Percentiles rank a stretch among this genome's conserved stretches.
phyloP scores from a whole-genome alignment of 2,329 filamentous ascomycete genomes.

The Fusarium palustre region DNA sequence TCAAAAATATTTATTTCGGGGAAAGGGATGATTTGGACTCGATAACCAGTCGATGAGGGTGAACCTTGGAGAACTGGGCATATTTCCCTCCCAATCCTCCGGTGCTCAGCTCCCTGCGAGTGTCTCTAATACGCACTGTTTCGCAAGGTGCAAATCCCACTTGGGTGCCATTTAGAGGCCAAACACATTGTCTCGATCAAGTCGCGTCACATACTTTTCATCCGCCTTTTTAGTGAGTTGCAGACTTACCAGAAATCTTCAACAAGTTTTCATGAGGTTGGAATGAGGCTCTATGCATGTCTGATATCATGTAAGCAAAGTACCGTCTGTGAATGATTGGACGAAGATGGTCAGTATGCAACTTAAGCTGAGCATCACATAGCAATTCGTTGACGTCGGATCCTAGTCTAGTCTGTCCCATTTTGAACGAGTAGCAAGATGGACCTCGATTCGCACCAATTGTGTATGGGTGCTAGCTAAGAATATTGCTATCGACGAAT shows the following conservation, averaged over 20 bases:
- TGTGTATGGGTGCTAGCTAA: too few relatives aligned
- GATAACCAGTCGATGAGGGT: too few relatives aligned
- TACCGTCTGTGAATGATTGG: too few relatives aligned
- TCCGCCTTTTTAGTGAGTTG: too few relatives aligned
- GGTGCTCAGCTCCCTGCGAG: not conserved
- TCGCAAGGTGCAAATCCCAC: not conserved
- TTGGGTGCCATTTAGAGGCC: too few relatives aligned
- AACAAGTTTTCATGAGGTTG: too few relatives aligned
- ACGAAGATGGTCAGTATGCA: not conserved
- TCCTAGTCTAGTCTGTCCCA: not conserved
- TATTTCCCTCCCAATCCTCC: not conserved
- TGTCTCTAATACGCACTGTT: not conserved
- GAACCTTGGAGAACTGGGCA: not conserved
- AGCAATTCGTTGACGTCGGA: fast-evolving
- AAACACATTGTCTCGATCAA: not conserved
- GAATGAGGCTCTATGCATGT: not conserved
- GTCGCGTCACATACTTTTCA: not conserved
- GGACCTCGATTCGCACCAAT: too few relatives aligned
- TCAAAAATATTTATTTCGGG: not conserved
- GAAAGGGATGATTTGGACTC: not conserved
- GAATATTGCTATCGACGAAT: too few relatives aligned
- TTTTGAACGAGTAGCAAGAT: too few relatives aligned
- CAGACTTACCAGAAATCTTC: fast-evolving
- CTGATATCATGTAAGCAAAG: not conserved
- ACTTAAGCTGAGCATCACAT: too few relatives aligned